Base-by-base conservation (phyloP, 768 basidiomycete species). In the Cystoderma amianthinum region DNA sequence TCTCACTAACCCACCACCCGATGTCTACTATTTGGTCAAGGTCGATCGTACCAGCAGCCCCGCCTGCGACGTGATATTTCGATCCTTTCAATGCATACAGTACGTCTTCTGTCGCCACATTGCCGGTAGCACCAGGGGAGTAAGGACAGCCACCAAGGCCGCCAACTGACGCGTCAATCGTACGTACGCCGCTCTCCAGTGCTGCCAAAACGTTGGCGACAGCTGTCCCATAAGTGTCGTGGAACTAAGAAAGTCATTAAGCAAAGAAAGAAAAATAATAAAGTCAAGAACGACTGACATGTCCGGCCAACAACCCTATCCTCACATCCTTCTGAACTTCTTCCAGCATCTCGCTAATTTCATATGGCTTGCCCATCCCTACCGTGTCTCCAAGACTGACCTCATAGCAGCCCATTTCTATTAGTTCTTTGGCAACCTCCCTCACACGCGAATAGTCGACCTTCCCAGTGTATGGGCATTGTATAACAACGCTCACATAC, bases 121-220 rank as follows among this genome's bases (percentile, higher is more conserved):
- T 96, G 12, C 95, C 94, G 0, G 91, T 93, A 11, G 94, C 93
- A 4, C 93, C 93, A 2, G 94, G 95, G 1, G 94, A 92, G 61
- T 90, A 98, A 2, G 94, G 94, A 54, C 95, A 97, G 13, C 94
- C 92, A 2, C 95, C 94, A 1, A 97, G 78, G 0, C 94, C 93
- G 13, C 84, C 91, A 13, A 96, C 79, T 1, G 85, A 82, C 2
- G 86, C 70, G 54, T 87, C 94, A 32, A 98, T 74, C 2, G 90
- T 87, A 9, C 81, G 74, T 10, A 97, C 63, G 12, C 93, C 94
- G 38, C 80, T 63, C 9, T 74, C 65, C 10, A 91, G 73, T 2
- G 87, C 82, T 3, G 78, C 63, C 32, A 89, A 61, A 12, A 87
- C 79, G 49, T 91, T 91, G 12, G 82, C 77, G 10, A 89, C 74